Evolutionary conservation across 352 stramenopile species (phyloP).

Genomic region (Blastocystis sp.): DNA sequence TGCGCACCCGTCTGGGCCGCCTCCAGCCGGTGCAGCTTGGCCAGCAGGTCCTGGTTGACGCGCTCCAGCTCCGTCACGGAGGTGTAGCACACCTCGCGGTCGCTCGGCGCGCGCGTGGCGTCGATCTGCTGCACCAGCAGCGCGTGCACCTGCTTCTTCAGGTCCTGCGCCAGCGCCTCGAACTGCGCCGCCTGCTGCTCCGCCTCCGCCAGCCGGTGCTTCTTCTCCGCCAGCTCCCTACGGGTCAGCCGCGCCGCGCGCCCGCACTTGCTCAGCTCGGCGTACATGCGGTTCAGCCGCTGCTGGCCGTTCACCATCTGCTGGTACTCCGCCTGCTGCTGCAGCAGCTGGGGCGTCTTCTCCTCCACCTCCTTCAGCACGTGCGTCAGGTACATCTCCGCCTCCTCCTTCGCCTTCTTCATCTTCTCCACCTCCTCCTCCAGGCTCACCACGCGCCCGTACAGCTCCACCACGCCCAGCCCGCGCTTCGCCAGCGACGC

Average conservation of each 20-base stretch:
- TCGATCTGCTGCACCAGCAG: conserved; percentile 50
- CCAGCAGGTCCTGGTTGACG: conserved; percentile 85
- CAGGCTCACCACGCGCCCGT: conserved; percentile 81
- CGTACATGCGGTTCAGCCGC: conserved; percentile 78
- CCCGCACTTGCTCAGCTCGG: conserved; percentile 75
- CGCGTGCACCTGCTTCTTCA: conserved; percentile 85
- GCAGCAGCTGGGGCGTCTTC: conserved; percentile 84
- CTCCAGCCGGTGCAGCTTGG: conserved; percentile 77
- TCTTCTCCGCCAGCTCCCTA: conserved; percentile 76
- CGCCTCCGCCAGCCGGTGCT: conserved; percentile 74
- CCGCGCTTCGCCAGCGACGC: conserved; percentile 68
- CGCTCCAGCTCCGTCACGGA: conserved; percentile 83
- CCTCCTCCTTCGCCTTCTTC: conserved; percentile 49
- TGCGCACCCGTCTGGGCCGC: conserved; percentile 63
- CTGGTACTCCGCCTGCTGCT: conserved; percentile 84
- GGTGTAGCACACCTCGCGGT: conserved; percentile 77
- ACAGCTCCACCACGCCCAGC: conserved; percentile 83
- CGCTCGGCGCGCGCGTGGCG: background rate
- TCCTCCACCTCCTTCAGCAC: conserved; percentile 86
- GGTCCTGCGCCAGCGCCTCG: conserved; percentile 80
- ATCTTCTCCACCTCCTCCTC: conserved; percentile 79
- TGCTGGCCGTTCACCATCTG: conserved; percentile 81
- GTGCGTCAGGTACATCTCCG: conserved; percentile 77
- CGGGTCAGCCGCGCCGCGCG: background rate
- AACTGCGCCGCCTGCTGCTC: conserved; percentile 76